Evolutionary conservation across 345 rosid genomes (phyloP).

Genomic region (Ricinus communis): DNA sequence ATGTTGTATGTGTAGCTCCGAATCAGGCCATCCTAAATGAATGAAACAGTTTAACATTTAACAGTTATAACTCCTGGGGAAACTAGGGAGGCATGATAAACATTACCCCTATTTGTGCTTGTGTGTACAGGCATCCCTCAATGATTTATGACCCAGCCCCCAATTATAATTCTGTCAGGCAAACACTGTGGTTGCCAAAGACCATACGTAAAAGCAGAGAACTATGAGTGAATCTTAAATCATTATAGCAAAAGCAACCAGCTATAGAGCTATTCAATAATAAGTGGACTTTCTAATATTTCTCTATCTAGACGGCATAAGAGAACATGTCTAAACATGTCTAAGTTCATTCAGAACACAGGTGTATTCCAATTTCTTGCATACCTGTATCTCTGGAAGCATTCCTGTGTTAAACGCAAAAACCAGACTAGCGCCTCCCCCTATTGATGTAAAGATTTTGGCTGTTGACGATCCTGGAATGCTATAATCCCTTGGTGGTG

Average conservation of each 20-base stretch:
- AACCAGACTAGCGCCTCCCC: conserved; percentile 80
- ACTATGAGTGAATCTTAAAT: no score
- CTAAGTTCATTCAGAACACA: background rate
- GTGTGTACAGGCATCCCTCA: no score
- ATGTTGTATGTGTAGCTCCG: no score
- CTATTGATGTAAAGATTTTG: conserved; percentile 66
- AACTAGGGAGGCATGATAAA: background rate
- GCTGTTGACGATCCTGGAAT: conserved; percentile 44
- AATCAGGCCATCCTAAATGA: no score
- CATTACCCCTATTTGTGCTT: background rate
- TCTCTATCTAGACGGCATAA: background rate
- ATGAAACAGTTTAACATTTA: background rate
- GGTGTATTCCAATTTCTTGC: background rate
- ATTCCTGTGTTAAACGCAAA: conserved; percentile 96
- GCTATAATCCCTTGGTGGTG: conserved; percentile 76
- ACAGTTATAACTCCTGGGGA: no score
- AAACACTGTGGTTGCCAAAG: no score
- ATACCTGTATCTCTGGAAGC: conserved; percentile 93
- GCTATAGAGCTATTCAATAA: background rate
- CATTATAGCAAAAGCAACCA: no score
- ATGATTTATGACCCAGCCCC: no score
- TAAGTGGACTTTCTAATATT: background rate
- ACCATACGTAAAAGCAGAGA: no score
- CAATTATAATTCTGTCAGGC: no score
- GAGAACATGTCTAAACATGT: no score